A percentile compares a stretch with the other conserved stretches of the same genome.
phyloP scores from a whole-genome alignment of 805 yeast genomes.

The Saturnispora silvae region DNA sequence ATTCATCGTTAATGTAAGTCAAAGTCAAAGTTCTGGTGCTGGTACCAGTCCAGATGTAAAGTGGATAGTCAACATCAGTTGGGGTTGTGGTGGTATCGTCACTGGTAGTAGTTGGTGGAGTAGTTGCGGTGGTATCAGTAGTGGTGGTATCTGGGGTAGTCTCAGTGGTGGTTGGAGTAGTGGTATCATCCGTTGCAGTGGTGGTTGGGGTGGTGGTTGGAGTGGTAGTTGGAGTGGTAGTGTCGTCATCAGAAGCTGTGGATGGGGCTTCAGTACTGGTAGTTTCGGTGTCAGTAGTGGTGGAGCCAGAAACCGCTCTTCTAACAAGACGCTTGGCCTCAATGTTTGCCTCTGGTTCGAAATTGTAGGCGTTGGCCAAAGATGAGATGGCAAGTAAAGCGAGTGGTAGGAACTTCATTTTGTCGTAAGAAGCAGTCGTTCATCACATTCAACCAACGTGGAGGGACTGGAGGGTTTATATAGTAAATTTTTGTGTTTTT shows the following conservation, averaged over 20 bases:
- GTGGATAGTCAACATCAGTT: background rate
- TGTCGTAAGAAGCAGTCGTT: no score
- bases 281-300: background rate
- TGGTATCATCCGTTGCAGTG: background rate
- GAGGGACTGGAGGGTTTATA: no score
- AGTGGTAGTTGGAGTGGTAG: background rate
- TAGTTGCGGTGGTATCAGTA: background rate
- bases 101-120: no score
- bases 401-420: background rate
- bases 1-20: background rate
- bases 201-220: background rate
- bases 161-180: background rate
- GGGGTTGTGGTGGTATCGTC: no score
- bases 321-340: no score
- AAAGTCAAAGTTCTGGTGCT: background rate
- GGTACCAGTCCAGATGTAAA: background rate
- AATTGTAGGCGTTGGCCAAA: background rate
- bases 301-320: no score
- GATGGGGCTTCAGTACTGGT: no score
- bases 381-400: background rate
- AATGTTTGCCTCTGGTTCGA: background rate
- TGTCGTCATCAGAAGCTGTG: background rate
- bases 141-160: no score
- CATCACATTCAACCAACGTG: no score
- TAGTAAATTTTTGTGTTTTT: no score